Evolutionary conservation across 495 filamentous ascomycete species (phyloP), one percentile per base, ranked within the genome.

Genomic region (Tuber melanosporum): DNA sequence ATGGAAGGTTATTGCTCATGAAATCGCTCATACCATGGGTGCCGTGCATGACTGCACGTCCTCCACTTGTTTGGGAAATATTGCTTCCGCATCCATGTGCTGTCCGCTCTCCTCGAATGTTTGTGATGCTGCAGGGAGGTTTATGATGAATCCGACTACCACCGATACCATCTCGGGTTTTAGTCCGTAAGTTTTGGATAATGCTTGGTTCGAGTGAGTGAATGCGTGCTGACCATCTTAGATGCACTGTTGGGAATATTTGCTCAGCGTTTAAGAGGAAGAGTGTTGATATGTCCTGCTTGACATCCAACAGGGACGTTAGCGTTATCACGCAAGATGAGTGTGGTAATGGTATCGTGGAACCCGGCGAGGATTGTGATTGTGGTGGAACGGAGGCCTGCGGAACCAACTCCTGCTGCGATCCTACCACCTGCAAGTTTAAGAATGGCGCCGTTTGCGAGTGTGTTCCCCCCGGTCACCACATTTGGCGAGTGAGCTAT

Each of bases 1-100:
- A 80, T 99, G 96, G 96, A 93, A 97, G 83, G 92, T 99, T 73
- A 94, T 98, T 85, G 95, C 95, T 76, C 95, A 99, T 82, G 96
- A 99, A 84, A 90, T 92, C 19, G 95, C 95, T 15, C 95, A 99
- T 79, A 98, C 93, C 0, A 97, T 97, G 82, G 95, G 95, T 66
- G 96, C 95, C 19, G 93, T 97, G 52, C 95, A 99, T 83, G 95
- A 99, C 85, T 99, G 95, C 84, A 91, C 88, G 7, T 81, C 86
- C 0, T 69, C 85, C 19, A 89, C 91, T n/a, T 98, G 95, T 84
- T 71, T 77, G 3, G 86, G 90, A 75, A 87, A 87, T 36, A 88
- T 88, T 7, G 88, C 92, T 45, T 85, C 87, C 41, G 87, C 87
- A 15, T 94, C 95, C 69, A 89, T 94, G 86, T 99, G 95, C 84